Evolutionary conservation across 805 yeast species (phyloP).

Genomic region (Saturnispora gosingensis): DNA sequence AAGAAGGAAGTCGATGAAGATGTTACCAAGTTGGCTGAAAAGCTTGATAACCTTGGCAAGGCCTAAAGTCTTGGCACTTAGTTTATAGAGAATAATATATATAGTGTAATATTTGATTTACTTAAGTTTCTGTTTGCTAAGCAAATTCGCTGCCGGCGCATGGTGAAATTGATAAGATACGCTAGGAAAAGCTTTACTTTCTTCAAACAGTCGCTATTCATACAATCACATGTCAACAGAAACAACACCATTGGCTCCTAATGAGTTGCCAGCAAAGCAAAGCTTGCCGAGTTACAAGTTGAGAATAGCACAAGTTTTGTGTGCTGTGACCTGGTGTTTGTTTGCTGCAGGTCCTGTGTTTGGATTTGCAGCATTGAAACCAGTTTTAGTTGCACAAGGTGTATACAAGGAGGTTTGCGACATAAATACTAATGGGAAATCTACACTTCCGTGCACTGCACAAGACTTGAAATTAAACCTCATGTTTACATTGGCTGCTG

Average conservation of each 20-base stretch:
- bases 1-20: slow-evolving; percentile 2
- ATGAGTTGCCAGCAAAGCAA: slow-evolving; percentile 2
- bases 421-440: slow-evolving; percentile 10
- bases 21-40: slow-evolving; percentile 17
- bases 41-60: slow-evolving; percentile 25
- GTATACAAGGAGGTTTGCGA: slow-evolving; percentile 60
- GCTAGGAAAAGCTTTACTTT: not conserved
- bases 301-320: slow-evolving; percentile 46
- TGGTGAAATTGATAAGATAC: not conserved
- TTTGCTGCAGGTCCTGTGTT: slow-evolving; percentile 89
- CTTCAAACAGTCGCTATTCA: not conserved
- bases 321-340: slow-evolving; percentile 82
- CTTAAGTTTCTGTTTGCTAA: not conserved
- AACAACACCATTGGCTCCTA: slow-evolving; percentile 18
- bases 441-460: slow-evolving; percentile 38
- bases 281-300: slow-evolving; percentile 19
- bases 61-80: slow-evolving; percentile 10
- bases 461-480: slow-evolving; percentile 78
- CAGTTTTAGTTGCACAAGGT: slow-evolving; percentile 67
- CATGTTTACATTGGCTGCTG: slow-evolving; percentile 81
- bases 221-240: slow-evolving; percentile 13
- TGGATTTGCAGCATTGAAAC: slow-evolving; percentile 93
- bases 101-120: not conserved
- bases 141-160: not conserved
- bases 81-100: not conserved